A percentile compares a stretch with the other conserved stretches of the same genome.
Conservation (phyloP, 192 early-diverging fungal species). For the Spizellomyces sp. region DNA sequence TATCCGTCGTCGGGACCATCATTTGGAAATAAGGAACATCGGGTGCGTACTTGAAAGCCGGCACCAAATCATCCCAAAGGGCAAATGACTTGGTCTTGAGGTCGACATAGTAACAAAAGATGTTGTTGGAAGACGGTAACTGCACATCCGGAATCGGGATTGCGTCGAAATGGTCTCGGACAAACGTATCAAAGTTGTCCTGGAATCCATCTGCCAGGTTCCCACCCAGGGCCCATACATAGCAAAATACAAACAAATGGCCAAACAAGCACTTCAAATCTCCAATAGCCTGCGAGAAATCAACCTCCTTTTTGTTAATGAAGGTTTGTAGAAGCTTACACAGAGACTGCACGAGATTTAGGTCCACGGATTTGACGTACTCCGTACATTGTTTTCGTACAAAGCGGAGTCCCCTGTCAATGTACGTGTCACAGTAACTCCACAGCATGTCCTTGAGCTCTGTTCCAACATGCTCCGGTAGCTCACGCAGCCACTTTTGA, state of each 20-base stretch:
- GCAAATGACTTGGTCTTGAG: slow-evolving; percentile 49
- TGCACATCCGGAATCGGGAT: slow-evolving; percentile 47
- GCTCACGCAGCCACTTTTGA: slow-evolving; percentile 47
- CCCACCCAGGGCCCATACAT: slow-evolving; percentile 59
- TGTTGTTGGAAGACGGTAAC: slow-evolving; percentile 51
- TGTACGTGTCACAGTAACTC: slow-evolving; percentile 39
- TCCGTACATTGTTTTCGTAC: slow-evolving; percentile 55
- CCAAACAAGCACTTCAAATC: slow-evolving; percentile 49
- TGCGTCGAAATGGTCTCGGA: slow-evolving; percentile 52
- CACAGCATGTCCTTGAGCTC: slow-evolving; percentile 48
- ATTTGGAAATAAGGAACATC: slow-evolving; percentile 66
- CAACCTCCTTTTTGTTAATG: slow-evolving; percentile 47
- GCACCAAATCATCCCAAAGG: slow-evolving; percentile 61
- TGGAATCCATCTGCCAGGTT: slow-evolving; percentile 62
- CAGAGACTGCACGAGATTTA: slow-evolving; percentile 53
- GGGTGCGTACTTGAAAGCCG: slow-evolving; percentile 52
- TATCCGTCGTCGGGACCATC: slow-evolving; percentile 64
- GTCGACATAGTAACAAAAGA: slow-evolving; percentile 58
- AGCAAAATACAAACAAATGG: slow-evolving; percentile 61
- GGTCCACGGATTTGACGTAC: slow-evolving; percentile 55
- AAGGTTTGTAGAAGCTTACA: slow-evolving; percentile 56
- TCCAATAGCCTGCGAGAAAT: slow-evolving; percentile 35
- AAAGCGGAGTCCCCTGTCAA: slow-evolving; percentile 56
- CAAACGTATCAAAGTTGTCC: slow-evolving; percentile 58
- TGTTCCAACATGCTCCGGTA: slow-evolving; percentile 36